Evolutionary conservation across 441 rosid species (phyloP).

Genomic region (Pelargonium australe): DNA sequence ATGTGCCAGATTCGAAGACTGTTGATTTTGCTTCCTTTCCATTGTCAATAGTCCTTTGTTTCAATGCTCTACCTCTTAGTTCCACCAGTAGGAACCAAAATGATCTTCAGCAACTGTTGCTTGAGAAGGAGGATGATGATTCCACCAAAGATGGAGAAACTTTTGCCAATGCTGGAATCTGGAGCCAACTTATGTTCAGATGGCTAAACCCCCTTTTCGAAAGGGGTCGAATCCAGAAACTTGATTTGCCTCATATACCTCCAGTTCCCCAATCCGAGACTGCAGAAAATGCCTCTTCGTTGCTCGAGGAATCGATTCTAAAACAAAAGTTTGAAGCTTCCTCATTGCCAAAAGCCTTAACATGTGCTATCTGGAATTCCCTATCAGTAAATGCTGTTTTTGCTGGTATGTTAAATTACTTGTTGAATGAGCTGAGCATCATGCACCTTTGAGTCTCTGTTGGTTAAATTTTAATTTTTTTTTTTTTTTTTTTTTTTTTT

Average conservation of each 20-base stretch:
- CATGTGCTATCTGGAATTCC: constrained; percentile 42
- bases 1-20: constrained; percentile 24
- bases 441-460: constrained; percentile 4
- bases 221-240: constrained; percentile 34
- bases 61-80: constrained; percentile 21
- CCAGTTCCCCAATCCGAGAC: constrained; percentile 47
- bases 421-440: constrained; percentile 25
- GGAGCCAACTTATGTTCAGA: constrained; percentile 43
- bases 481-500: constrained; percentile 10
- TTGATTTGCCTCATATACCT: constrained; percentile 44
- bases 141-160: constrained; percentile 12
- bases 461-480: not conserved
- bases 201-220: constrained; percentile 62
- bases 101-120: constrained; percentile 33
- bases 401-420: constrained; percentile 41
- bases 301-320: constrained; percentile 42
- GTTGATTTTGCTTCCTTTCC: constrained; percentile 43
- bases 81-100: constrained; percentile 4
- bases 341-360: constrained; percentile 35
- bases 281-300: constrained; percentile 37
- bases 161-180: constrained; percentile 40
- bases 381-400: constrained; percentile 41
- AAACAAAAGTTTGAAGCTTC: constrained; percentile 30
- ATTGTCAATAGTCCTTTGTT: constrained; percentile 33
- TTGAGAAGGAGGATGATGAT: constrained; percentile 18